Evolutionary conservation across 2,329 filamentous ascomycete genomes (phyloP).

Genomic region (Cladorrhinum sp.): DNA sequence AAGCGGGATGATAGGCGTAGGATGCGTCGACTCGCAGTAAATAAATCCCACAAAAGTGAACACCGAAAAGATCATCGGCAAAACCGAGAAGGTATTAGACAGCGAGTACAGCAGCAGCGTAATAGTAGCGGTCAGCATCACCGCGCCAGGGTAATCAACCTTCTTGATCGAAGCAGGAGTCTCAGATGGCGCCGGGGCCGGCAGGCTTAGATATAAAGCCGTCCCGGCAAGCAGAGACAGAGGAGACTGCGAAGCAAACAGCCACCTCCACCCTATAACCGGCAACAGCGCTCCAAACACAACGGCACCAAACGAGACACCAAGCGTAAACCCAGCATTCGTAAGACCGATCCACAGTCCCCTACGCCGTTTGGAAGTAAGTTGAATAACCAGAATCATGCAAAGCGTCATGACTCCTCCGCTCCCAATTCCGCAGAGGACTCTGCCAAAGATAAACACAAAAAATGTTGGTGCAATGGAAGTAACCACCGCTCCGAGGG

Average conservation of each 20-base stretch:
- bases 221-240: constrained; percentile 59
- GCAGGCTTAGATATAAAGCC: constrained; percentile 64
- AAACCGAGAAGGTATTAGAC: constrained; percentile 57
- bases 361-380: constrained; percentile 63
- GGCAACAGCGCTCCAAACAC: constrained; percentile 33
- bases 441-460: constrained; percentile 66
- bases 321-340: constrained; percentile 54
- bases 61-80: constrained; percentile 60
- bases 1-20: constrained; percentile 73
- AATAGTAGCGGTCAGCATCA: constrained; percentile 61
- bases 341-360: constrained; percentile 72
- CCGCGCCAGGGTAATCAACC: constrained; percentile 71
- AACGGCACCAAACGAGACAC: constrained; percentile 32
- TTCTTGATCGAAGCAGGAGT: constrained; percentile 43
- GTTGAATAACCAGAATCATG: constrained; percentile 73
- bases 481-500: constrained; percentile 62
- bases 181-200: constrained; percentile 36
- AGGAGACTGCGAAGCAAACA: constrained; percentile 73
- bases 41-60: constrained; percentile 51
- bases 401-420: constrained; percentile 71
- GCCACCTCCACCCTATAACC: constrained; percentile 65
- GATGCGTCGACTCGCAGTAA: constrained; percentile 60
- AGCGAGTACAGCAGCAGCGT: constrained; percentile 69
- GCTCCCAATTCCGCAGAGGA: constrained; percentile 64
- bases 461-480: constrained; percentile 56